A percentile compares a stretch with the other conserved stretches of the same genome.
Evolutionary conservation across 768 basidiomycete species (phyloP).

Genomic region (Fibroporia radiculosa): DNA sequence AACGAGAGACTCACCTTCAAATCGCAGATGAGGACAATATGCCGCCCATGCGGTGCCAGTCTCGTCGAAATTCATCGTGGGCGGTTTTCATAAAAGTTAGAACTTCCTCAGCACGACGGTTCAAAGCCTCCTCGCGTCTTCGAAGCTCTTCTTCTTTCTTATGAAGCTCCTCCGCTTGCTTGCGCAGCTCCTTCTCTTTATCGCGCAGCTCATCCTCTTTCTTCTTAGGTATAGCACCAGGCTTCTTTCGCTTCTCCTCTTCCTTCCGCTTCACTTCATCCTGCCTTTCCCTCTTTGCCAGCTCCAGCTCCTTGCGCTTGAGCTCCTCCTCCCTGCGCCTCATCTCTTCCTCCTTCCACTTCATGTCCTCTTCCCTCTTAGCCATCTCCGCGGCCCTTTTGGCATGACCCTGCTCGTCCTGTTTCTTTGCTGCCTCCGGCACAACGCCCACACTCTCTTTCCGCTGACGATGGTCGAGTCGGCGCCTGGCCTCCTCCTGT

Average conservation of each 20-base stretch:
- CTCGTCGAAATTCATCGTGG: slow-evolving; percentile 1
- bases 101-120: slow-evolving; percentile 8
- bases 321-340: background rate
- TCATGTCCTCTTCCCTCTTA: background rate
- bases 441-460: background rate
- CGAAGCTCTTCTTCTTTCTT: slow-evolving; percentile 19
- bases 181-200: slow-evolving; percentile 14
- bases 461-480: background rate
- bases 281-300: background rate
- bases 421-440: background rate
- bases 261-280: slow-evolving; percentile 13
- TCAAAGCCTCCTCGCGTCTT: slow-evolving; percentile 11
- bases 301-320: background rate
- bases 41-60: slow-evolving; percentile 1
- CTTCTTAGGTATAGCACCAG: slow-evolving; percentile 5
- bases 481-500: slow-evolving; percentile 1
- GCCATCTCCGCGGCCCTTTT: background rate
- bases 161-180: slow-evolving; percentile 20
- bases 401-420: background rate
- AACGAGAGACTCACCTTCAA: too few species aligned
- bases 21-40: background rate
- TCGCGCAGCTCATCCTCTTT: slow-evolving; percentile 18
- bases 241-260: slow-evolving; percentile 19
- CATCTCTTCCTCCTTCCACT: background rate
- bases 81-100: background rate